Evolutionary conservation across 2,329 filamentous ascomycete genomes (phyloP), one percentile per base, ranked within the genome.

Genomic region (Boeremia lycopersici): DNA sequence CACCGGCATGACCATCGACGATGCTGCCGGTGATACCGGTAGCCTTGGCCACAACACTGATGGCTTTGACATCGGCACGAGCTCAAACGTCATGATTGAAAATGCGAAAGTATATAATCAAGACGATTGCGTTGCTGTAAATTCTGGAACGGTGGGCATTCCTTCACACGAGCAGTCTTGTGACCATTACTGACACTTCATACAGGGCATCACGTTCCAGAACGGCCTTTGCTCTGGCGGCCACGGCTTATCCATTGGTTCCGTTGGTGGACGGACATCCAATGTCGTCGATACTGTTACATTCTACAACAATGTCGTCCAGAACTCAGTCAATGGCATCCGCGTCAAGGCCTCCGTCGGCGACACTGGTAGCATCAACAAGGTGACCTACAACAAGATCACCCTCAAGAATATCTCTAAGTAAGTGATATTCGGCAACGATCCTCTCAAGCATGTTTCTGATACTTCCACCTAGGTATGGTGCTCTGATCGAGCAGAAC

Each of bases 241-340:
- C n/a, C 82, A 84, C 65, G 84, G 83, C 46, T 72, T 87, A 7
- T 82, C 81, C 44, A 84, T 87, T 61, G 83, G 83, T 29, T 83
- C 81, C 5, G 81, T 86, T 19, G 83, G 83, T 34, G 81, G 81
- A 10, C 81, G 82, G 30, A 62, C 62, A 47, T 73, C 84, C 69
- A 86, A 86, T 72, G 73, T 65, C 6, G 84, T 87, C 40, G 66
- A 77, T 11, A 80, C 76, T 36, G 78, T 87, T 6, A 77, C 74
- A n/a, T 82, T 87, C 62, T 69, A 76, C 31, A 75, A 78, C 58
- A 80, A 76, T 7, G 76, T 72, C 11, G 75, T 86, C 54, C 73
- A 67, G 51, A 74, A 85, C 65, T 84, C 81, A 0, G 68, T 77
- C 39, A 84, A 85, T 65, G 84, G 82, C 44, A 76, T 84, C 49